Base-by-base conservation (phyloP, 2,329 filamentous ascomycete species). In the Calycina herbarum region DNA sequence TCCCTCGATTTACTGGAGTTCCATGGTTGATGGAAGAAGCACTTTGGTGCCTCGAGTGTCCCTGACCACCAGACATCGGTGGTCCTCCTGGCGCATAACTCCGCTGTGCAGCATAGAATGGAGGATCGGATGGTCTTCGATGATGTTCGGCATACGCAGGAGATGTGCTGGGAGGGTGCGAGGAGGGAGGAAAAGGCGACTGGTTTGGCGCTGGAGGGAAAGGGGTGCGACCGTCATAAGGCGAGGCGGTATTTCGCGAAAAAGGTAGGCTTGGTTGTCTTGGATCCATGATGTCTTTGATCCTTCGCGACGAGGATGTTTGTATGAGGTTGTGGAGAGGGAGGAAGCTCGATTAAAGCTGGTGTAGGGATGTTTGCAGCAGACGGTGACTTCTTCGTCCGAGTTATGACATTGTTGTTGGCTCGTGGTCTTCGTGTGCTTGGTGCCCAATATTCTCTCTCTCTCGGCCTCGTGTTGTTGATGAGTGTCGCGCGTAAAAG, bases 51-150 rank as follows among this genome's bases (percentile, higher is more conserved):
- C 75, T 73, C 24, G 71, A 69, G 67, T 76, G 75, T 35, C 72
- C 68, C 45, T 67, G 64, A 24, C 70, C 73, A 40, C 69, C 62
- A 13, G 45, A 24, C 66, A 75, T 71, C 24, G 72, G 64, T 35
- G 73, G 66, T 33, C 67, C 71, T 45, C 76, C 75, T 62, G 71
- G 72, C n/a, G 66, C 67, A 70, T 74, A 76, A 31, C 65, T 67
- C 65, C 73, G 70, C 57, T 67, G 72, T 56, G 67, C 69, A 61
- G 69, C 72, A 38, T 73, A 75, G 60, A 72, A 76, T 69, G 73
- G 71, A 27, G 73, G 71, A 57, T 76, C 75, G n/a, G 74, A 76
- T 7, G 75, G 70, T 70, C 75, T 69, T 68, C 74, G 73, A 59
- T 74, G 72, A 67, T 76, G 75, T 58, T 76, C 73, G 11, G 73